Evolutionary conservation across 352 stramenopile genomes (phyloP), one percentile per base, ranked within the genome.

Genomic region (Globisporangium mamillatum): DNA sequence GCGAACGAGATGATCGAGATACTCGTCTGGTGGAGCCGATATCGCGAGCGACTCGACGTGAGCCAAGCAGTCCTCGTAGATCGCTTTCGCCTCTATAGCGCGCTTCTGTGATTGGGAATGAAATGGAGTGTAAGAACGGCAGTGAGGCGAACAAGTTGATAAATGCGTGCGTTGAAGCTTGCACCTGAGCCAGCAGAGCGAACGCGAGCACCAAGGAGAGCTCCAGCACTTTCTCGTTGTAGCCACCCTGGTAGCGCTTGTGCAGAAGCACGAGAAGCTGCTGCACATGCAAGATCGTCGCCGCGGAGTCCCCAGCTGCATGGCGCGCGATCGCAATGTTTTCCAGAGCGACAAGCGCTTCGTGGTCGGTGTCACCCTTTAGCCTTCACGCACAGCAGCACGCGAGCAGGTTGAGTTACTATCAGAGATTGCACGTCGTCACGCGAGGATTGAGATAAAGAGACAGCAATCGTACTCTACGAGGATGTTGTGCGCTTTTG

Each of bases 171-270:
- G 60, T 25, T 10, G 20, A 18, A 18, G 12, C n/a, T 14, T 59
- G 0, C 70, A 90, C 82, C 76, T 88, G 81, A 1, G 66, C 68
- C 5, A 91, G 44, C 1, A 88, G 54, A 12, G 77, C 67, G 8
- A 63, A 70, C 0, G 77, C 80, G 9, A 90, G 64, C 6, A 72
- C 67, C 22, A 77, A 60, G 1, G 34, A 76, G 0, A 91, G 62
- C 36, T 77, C 57, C 3, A 91, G 70, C 8, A 88, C 64, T 46
- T 77, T 78, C 5, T 77, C 74, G 56, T 92, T 90, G 71, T 75
- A 79, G 8, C 75, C 83, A 32, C 75, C 82, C 16, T 74, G 70
- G 44, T 88, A 92, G 7, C 78, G 48, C 20, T 67, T 64, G 0
- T 56, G 41, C 4, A 89, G 64, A 1, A 71, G 64, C 7, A 53